Percentiles rank a stretch among this genome's conserved stretches.
phyloP scores from a whole-genome alignment of 2,329 filamentous ascomycete species.

The Cordyceps sp. region DNA sequence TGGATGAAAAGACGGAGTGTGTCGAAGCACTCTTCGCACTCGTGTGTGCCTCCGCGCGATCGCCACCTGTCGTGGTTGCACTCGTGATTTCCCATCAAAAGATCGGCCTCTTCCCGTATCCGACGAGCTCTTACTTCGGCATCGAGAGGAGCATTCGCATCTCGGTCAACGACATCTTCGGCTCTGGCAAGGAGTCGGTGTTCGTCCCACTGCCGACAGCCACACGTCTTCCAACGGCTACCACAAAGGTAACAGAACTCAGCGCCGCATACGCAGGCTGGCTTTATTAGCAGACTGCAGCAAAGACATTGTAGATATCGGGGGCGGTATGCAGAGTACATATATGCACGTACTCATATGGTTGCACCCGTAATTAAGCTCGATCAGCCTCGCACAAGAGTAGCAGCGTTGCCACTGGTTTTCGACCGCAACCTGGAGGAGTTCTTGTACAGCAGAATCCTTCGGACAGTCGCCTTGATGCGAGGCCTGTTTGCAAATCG shows the following conservation, averaged over 20 bases:
- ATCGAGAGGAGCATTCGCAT: background rate
- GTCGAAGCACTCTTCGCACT: conserved; percentile 28
- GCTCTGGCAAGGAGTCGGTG: conserved; percentile 14
- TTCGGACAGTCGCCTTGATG: conserved; percentile 29
- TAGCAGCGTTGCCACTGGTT: conserved; percentile 33
- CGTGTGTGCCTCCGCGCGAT: conserved; percentile 12
- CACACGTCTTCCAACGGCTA: conserved; percentile 21
- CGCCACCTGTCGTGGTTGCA: conserved; percentile 22
- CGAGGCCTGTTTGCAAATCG: conserved; percentile 28
- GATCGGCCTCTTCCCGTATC: background rate
- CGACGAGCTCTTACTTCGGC: background rate
- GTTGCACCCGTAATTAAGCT: conserved; percentile 29
- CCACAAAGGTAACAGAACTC: conserved; percentile 34
- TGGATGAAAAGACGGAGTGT: conserved; percentile 23
- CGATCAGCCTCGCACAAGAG: conserved; percentile 26
- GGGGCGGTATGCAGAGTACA: conserved; percentile 3
- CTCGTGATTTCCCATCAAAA: conserved; percentile 16
- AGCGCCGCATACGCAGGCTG: conserved; percentile 25
- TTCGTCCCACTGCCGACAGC: conserved; percentile 21
- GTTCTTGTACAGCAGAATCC: conserved; percentile 19
- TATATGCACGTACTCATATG: conserved; percentile 37
- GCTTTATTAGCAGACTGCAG: background rate
- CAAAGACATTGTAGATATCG: background rate
- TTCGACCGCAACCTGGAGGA: conserved; percentile 20
- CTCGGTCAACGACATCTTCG: conserved; percentile 13